Evolutionary conservation across 2,329 filamentous ascomycete species (phyloP).

Genomic region (Sclerotinia minor): DNA sequence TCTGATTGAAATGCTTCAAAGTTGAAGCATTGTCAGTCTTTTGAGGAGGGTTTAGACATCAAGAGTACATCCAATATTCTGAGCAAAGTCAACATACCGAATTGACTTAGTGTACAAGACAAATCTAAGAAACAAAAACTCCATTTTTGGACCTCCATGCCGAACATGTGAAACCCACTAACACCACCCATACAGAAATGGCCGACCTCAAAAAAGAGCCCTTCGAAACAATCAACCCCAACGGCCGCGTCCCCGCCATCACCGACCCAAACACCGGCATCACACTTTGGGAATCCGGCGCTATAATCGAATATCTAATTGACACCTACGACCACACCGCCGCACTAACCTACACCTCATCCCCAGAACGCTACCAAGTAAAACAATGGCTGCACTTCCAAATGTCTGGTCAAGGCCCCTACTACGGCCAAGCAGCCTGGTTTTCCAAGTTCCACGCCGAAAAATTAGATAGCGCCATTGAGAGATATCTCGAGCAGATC

Average conservation of each 20-base stretch:
- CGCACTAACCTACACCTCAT: neutral
- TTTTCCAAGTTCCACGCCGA: conserved; percentile 43
- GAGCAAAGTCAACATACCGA: neutral
- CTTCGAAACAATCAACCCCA: conserved; percentile 43
- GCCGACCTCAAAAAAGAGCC: conserved; percentile 43
- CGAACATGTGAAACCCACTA: neutral
- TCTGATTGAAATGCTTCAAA: neutral
- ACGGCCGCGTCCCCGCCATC: conserved; percentile 37
- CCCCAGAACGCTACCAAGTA: neutral
- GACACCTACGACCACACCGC: conserved; percentile 43
- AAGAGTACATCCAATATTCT: neutral
- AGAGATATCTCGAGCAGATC: conserved; percentile 48
- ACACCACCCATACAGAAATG: neutral
- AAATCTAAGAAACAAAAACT: neutral
- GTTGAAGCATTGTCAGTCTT: neutral
- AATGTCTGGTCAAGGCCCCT: conserved; percentile 5
- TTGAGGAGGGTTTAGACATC: neutral
- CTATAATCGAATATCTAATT: conserved; percentile 48
- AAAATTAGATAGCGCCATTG: conserved; percentile 46
- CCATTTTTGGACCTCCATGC: neutral
- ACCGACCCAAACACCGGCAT: conserved; percentile 46
- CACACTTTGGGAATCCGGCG: conserved; percentile 42
- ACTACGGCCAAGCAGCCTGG: conserved; percentile 35
- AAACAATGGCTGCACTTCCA: conserved; percentile 5
- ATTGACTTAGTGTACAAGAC: neutral